Evolutionary conservation across 768 basidiomycete species (phyloP), one percentile per base, ranked within the genome.

Genomic region (Hortiboletus flavorubellus): DNA sequence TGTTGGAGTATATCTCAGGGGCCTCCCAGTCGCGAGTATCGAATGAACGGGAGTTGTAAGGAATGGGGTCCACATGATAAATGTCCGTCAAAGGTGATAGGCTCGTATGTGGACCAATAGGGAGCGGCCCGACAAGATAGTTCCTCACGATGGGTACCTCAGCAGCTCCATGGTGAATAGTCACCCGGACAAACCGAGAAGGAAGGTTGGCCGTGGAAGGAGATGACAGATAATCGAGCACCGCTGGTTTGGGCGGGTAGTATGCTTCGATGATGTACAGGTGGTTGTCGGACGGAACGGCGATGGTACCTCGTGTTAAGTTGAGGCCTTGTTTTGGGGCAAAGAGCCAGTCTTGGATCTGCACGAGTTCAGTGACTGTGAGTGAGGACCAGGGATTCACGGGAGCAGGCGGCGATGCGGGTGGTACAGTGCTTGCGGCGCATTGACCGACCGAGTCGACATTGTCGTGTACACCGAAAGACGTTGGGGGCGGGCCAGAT

Each of bases 61-160:
- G 83, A 42, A 85, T 78, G 9, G 74, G 70, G 5, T 75, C 72
- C 15, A 75, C 72, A 53, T 82, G 80, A 62, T 82, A 84, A 34
- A 82, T 80, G 46, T 80, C 78, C 15, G 68, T 77, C 53, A 81
- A 67, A 16, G 67, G 68, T n/a, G 69, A 63, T 46, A 85, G 68
- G 3, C 40, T 63, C 6, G 82, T 81, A 15, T 65, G 49, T 5
- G 57, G 45, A 33, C 73, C 65, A 18, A 82, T 61, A 5, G 84
- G 83, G 9, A 86, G 70, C 1, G 84, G 84, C 0, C 84, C 84
- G 16, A 86, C 76, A 8, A 84, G 68, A 60, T 84, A 83, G 59
- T 84, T 81, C 52, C 68, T 73, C 35, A 84, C 75, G n/a, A 68
- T 61, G 10, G 81, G 80, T 11, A 66, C 70, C 5, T 58, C 56